Base-by-base conservation (phyloP, 345 rosid genomes). In the Noccaea bulbosa region DNA sequence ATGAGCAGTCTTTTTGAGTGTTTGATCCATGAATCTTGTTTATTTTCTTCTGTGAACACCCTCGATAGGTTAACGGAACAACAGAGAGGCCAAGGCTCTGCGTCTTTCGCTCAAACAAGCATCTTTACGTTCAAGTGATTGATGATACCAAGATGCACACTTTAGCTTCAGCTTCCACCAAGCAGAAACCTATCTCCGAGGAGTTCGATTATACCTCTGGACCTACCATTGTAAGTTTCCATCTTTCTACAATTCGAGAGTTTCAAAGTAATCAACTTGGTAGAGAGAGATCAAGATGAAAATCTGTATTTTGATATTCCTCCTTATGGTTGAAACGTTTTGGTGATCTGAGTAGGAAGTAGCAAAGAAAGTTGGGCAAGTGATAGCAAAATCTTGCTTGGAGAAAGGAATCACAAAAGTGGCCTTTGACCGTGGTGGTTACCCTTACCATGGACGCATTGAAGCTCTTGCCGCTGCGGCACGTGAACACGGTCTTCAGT, bases 121-220 rank as follows among this genome's bases (percentile, higher is more conserved):
- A 89, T 81, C 79, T 94, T 12, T 89, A 88, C 63, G 96, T 82
- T 37, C 97, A 94, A 80, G 96, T 94, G 78, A 88, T 94, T 65
- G 99, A 94, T 80, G 99, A 94, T 78, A 80, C 90, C 2, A 91
- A 91, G 88, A 94, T 91, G 97, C 99, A 91, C 79, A 94, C 99
- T 0, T 88, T 94, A 64, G 96, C 96, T 68, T 82, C 97, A 0
- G 96, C 90, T 24, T 91, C 97, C 37, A 91, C 99, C 4, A 83
- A 80, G 84, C 93, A 89, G 84, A 89, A 86, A 69, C 80, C 87
- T 10, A 59, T 91, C 72, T 80, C 84, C 1, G 85, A 88, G 74
- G 90, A 83, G 62, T 77, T 89, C 2, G 69, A 88, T 75, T 86
- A 70, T 77, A 83, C 81, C 7, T 70, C 89, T 63, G 88, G 95